Conservation (phyloP, 768 basidiomycete species). For the Psilocybe azurescens region DNA sequence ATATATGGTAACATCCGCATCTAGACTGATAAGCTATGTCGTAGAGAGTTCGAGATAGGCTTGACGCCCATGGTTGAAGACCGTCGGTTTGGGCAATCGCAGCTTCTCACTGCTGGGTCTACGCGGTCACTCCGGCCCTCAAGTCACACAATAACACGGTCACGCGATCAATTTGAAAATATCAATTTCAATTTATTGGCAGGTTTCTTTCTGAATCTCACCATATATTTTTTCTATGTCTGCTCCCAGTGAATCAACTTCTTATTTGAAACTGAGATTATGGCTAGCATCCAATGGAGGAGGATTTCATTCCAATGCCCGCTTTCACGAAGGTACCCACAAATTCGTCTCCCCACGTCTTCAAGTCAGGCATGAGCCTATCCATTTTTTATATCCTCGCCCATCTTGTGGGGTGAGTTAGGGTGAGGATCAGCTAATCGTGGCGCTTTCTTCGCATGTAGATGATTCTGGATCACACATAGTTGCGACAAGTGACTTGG, state of each 20-base stretch:
- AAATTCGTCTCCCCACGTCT: constrained; percentile 17
- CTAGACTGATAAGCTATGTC: neutral
- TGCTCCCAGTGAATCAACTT: constrained; percentile 19
- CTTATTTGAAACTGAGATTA: constrained; percentile 37
- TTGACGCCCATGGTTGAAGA: too few species aligned
- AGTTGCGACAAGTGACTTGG: constrained; percentile 52
- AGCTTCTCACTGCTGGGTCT: too few species aligned
- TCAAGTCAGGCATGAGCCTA: constrained; percentile 1
- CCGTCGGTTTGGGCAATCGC: too few species aligned
- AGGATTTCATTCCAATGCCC: constrained; percentile 51
- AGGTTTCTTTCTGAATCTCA: too few species aligned
- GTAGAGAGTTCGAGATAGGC: neutral
- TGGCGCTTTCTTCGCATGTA: constrained; percentile 7
- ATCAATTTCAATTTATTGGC: too few species aligned
- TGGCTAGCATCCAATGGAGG: constrained; percentile 61
- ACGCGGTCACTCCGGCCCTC: neutral
- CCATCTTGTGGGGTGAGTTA: too few species aligned
- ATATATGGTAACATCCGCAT: too few species aligned
- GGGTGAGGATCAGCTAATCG: constrained; percentile 3
- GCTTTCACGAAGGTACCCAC: constrained; percentile 50
- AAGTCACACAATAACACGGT: neutral
- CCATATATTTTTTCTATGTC: constrained; percentile 11
- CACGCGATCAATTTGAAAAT: neutral
- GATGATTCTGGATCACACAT: constrained; percentile 54
- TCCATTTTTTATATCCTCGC: too few species aligned